Conservation (phyloP, 305 asterid species). For the Fraxinus greggii region DNA sequence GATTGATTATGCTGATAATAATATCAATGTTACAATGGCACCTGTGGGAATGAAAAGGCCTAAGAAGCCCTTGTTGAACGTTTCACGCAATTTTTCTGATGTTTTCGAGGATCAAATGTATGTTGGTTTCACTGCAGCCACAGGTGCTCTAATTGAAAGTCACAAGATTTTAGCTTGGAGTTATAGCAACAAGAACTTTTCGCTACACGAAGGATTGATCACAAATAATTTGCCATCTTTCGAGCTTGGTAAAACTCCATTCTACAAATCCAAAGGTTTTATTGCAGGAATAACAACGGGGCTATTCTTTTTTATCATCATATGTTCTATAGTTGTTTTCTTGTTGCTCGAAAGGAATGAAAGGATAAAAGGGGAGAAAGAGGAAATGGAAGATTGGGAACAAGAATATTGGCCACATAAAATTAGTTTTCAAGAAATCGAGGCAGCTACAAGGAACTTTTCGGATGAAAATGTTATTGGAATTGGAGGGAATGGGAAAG, state of each 20-base stretch:
- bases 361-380: slow-evolving; percentile 42
- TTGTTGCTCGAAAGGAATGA: slow-evolving; percentile 34
- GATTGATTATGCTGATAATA: slow-evolving; percentile 56
- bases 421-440: slow-evolving; percentile 60
- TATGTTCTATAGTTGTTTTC: slow-evolving; percentile 27
- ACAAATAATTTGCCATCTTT: slow-evolving; percentile 59
- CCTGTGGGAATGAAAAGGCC: slow-evolving; percentile 56
- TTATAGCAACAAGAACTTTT: slow-evolving; percentile 58
- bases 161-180: slow-evolving; percentile 77
- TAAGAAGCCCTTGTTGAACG: slow-evolving; percentile 41
- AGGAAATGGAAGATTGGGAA: slow-evolving; percentile 86
- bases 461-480: slow-evolving; percentile 72
- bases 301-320: slow-evolving; percentile 21
- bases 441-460: slow-evolving; percentile 63
- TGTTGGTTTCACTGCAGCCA: slow-evolving; percentile 73
- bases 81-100: slow-evolving; percentile 45
- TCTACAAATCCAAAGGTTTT: slow-evolving; percentile 38
- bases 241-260: slow-evolving; percentile 56
- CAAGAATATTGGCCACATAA: slow-evolving; percentile 87
- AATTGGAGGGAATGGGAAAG: slow-evolving; percentile 72
- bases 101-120: slow-evolving; percentile 66
- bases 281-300: slow-evolving; percentile 45
- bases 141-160: slow-evolving; percentile 59
- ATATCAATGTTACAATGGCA: slow-evolving; percentile 59
- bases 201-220: slow-evolving; percentile 44